Percentiles rank a stretch among this genome's conserved stretches.
phyloP scores from a whole-genome alignment of 169 alveolate genomes.

The Hepatocystis sp. region DNA sequence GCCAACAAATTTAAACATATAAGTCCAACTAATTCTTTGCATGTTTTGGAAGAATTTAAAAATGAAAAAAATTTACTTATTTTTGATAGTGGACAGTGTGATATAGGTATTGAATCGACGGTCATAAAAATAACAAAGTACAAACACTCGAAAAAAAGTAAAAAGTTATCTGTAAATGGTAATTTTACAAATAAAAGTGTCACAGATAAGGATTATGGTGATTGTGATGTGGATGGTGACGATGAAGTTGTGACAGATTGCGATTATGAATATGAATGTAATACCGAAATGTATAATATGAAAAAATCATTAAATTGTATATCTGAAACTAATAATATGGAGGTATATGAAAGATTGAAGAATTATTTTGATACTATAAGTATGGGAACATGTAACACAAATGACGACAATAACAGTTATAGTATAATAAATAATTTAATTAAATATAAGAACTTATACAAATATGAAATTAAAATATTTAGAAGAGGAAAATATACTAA shows the following conservation, averaged over 20 bases:
- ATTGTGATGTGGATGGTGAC: constrained; percentile 25
- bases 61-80: constrained; percentile 91
- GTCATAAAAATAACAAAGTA: constrained; percentile 90
- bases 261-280: constrained; percentile 32
- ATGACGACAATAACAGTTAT: not conserved
- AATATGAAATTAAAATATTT: constrained; percentile 29
- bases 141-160: too few species aligned
- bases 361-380: constrained; percentile 4
- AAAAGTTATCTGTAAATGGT: constrained; percentile 13
- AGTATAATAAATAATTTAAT: constrained; percentile 4
- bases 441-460: constrained; percentile 41
- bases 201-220: constrained; percentile 14
- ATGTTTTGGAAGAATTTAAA: constrained; percentile 93
- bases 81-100: constrained; percentile 93
- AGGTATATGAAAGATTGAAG: constrained; percentile 17
- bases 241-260: constrained; percentile 35
- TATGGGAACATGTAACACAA: not conserved
- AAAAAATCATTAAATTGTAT: constrained; percentile 43
- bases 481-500: constrained; percentile 69
- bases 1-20: constrained; percentile 97
- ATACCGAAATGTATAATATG: constrained; percentile 39
- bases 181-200: constrained; percentile 15
- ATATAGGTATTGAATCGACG: constrained; percentile 96
- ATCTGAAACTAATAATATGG: constrained; percentile 30
- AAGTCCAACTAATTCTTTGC: constrained; percentile 95